Conservation (phyloP, 2,329 filamentous ascomycete species). For the Ceratocystis alfenasii region DNA sequence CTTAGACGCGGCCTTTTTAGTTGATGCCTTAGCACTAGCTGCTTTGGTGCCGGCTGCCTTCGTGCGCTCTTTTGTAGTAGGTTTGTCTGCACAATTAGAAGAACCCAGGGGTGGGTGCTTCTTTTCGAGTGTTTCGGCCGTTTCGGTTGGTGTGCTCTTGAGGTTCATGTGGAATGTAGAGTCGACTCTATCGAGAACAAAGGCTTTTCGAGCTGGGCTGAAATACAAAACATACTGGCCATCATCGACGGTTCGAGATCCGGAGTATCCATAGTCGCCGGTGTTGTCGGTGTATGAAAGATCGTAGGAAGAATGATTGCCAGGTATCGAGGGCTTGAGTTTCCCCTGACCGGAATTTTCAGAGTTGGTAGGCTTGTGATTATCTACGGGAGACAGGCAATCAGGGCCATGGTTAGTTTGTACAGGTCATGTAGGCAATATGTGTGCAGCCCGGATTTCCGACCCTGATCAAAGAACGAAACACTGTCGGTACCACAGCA, state of each 20-base stretch:
- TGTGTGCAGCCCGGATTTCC: background rate
- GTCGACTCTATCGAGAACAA: constrained; percentile 70
- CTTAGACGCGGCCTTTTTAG: constrained; percentile 26
- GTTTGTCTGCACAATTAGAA: constrained; percentile 24
- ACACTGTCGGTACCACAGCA: background rate
- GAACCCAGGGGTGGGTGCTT: constrained; percentile 54
- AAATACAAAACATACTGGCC: constrained; percentile 60
- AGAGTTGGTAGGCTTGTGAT: constrained; percentile 47
- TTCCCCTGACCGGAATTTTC: constrained; percentile 33
- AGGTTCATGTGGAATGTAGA: constrained; percentile 84
- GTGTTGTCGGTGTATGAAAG: constrained; percentile 43
- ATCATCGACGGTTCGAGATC: constrained; percentile 44
- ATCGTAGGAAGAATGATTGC: constrained; percentile 43
- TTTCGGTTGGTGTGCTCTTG: constrained; percentile 53
- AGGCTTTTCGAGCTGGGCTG: constrained; percentile 59
- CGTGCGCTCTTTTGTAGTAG: constrained; percentile 11
- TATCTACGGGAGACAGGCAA: constrained; percentile 35
- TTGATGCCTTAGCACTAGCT: constrained; percentile 21
- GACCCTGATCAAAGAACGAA: background rate
- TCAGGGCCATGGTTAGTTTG: background rate
- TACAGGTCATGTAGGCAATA: background rate
- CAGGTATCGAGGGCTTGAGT: constrained; percentile 39
- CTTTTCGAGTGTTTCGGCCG: constrained; percentile 50
- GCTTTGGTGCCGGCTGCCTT: constrained; percentile 19
- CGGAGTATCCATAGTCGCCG: constrained; percentile 48